Percentiles rank a stretch among this genome's conserved stretches.
These are phyloP conservation scores for Microbotryum lychnidis-dioicae DNA, from an alignment of 1,284 basidiomycete species.

Conservation along the genomic window DNA sequence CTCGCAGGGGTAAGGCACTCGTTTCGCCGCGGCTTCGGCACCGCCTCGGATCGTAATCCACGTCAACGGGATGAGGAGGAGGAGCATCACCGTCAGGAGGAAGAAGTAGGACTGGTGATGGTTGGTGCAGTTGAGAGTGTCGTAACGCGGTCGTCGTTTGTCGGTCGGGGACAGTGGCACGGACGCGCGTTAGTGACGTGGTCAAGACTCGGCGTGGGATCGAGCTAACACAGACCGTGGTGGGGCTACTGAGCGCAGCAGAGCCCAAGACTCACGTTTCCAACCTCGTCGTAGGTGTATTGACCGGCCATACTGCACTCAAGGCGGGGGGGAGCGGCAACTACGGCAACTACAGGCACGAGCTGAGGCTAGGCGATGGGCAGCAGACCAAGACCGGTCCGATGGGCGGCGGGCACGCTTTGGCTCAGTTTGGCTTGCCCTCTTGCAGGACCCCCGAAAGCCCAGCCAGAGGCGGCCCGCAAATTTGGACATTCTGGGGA, in stretches of 20 bases:
- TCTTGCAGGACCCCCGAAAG: no score
- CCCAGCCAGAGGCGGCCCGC: no score
- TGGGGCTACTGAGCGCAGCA: no score
- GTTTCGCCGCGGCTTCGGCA: conserved; percentile 13
- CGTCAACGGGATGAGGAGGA: conserved; percentile 34
- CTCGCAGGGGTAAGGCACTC: conserved; percentile 26
- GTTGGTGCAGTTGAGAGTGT: neutral
- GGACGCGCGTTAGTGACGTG: neutral
- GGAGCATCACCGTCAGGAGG: conserved; percentile 33
- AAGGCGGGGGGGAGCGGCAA: neutral
- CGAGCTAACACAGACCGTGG: neutral
- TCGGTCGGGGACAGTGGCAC: neutral
- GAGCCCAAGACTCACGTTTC: conserved; percentile 13
- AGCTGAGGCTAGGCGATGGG: no score
- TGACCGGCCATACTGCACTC: conserved; percentile 21
- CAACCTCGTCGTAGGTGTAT: conserved; percentile 26
- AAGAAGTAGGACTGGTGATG: conserved; percentile 33
- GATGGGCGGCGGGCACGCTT: no score
- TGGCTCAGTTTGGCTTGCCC: no score
- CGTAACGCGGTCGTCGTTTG: neutral
- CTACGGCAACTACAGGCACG: no score
- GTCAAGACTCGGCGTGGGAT: neutral
- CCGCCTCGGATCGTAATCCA: conserved; percentile 26
- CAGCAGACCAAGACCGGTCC: no score
- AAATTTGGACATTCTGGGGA: no score